Conservation (phyloP, 768 basidiomycete species). For the Leccinum boreale region DNA sequence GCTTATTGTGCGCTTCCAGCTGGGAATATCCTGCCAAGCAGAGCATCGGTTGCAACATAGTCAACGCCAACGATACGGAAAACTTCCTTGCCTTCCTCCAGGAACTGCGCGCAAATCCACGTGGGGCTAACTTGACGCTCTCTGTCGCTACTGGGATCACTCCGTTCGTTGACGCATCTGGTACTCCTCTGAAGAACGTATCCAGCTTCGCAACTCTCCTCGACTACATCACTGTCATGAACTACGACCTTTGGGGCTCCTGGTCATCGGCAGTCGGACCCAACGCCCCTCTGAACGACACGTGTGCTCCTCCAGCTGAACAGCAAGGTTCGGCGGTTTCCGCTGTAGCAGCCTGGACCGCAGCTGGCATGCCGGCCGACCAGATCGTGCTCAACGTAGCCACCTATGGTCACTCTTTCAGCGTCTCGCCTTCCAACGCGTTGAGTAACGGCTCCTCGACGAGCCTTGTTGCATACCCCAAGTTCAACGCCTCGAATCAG, state of each 20-base stretch:
- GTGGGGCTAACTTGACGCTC: constrained; percentile 53
- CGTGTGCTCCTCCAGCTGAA: constrained; percentile 57
- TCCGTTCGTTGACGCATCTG: constrained; percentile 61
- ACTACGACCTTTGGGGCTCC: constrained; percentile 60
- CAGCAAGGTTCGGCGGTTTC: constrained; percentile 73
- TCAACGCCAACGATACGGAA: constrained; percentile 54
- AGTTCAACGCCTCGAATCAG: constrained; percentile 42
- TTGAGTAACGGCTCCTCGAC: constrained; percentile 32
- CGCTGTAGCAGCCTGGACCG: constrained; percentile 68
- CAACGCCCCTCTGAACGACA: constrained; percentile 78
- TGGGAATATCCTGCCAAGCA: constrained; percentile 81
- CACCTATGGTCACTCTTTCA: constrained; percentile 77
- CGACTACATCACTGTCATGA: constrained; percentile 63
- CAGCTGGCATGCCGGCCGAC: constrained; percentile 66
- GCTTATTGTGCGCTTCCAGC: constrained; percentile 37
- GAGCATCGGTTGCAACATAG: constrained; percentile 70
- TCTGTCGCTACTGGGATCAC: constrained; percentile 65
- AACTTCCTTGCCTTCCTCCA: constrained; percentile 80
- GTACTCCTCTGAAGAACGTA: constrained; percentile 63
- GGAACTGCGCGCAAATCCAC: constrained; percentile 54
- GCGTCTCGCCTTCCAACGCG: constrained; percentile 37
- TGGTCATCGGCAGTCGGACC: constrained; percentile 61
- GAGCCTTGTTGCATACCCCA: constrained; percentile 44
- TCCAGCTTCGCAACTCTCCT: constrained; percentile 69
- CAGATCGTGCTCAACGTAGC: constrained; percentile 81